Base-by-base conservation (phyloP, 805 yeast species). In the Metschnikowia kofuensis region DNA sequence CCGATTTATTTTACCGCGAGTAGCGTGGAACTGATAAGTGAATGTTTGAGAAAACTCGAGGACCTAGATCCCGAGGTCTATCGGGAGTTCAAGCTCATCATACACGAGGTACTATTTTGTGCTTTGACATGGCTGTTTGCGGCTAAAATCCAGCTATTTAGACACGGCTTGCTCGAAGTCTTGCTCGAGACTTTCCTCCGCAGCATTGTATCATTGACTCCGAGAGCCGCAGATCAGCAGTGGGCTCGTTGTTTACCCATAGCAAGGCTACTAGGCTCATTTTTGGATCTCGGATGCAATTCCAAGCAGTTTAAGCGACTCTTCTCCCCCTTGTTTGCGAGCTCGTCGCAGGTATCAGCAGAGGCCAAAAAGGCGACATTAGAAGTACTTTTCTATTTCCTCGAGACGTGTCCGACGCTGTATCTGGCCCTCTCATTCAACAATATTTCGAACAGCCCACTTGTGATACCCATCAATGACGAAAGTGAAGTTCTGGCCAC, bases 261-360 rank as follows among this genome's bases (percentile, higher is more conserved):
- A 38, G 41, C 54, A 26, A 53, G 65, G 13, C 50, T 70, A n/a
- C 49, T 67, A 9, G 40, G 64, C 1, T 44, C 52, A 9, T 61
- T 72, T 35, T 49, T 64, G 39, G 73, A 70, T 49, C 54, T 72
- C 27, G 77, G 77, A 2, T 66, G 72, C 51, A 62, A 62, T 39
- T 55, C 61, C 1, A 50, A 50, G 27, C 48, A 42, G 21, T 46
- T 69, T 39, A 53, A 58, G 40, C 52, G 49, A 37, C 43, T 69
- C 7, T 32, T 66, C 6, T 15, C 46, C 7, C 66, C 64, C 4
- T 42, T 67, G 8, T 48, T 55, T 29, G 40, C 46, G 35, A 40
- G 27, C 35, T 44, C 45, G 14, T 44, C 48, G 7, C 42, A 38
- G 21, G 42, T 39, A 10, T 35, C 34, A 14, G 42, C 49, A 4